These are phyloP conservation scores for Sporothrix brunneoviolacea DNA, from an alignment of 2,329 filamentous ascomycete genomes.

Conservation along the genomic window DNA sequence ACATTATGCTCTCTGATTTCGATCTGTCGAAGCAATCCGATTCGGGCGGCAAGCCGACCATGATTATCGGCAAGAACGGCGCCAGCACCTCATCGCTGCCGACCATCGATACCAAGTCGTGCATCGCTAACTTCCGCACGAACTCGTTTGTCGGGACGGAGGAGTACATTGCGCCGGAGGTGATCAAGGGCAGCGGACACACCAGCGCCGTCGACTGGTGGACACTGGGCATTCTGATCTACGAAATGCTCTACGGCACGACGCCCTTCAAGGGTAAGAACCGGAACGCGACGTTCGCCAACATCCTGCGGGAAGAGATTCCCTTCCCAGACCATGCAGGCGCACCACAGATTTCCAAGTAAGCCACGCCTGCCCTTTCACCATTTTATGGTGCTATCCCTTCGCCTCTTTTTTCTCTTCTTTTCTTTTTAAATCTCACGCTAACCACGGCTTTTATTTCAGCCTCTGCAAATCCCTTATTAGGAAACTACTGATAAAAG, in stretches of 20 bases:
- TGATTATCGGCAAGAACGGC: slow-evolving; percentile 90
- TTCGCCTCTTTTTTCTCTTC: neutral
- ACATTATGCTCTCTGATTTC: slow-evolving; percentile 99
- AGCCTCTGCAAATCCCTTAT: slow-evolving; percentile 96
- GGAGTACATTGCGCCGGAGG: slow-evolving; percentile 97
- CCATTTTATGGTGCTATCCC: no score
- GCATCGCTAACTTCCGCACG: slow-evolving; percentile 95
- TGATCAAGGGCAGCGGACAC: slow-evolving; percentile 97
- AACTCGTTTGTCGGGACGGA: slow-evolving; percentile 98
- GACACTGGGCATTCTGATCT: slow-evolving; percentile 94
- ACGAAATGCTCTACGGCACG: slow-evolving; percentile 98
- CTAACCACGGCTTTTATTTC: slow-evolving; percentile 7
- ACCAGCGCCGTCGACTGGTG: slow-evolving; percentile 99
- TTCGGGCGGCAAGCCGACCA: slow-evolving; percentile 88
- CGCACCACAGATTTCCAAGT: slow-evolving; percentile 85
- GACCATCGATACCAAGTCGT: slow-evolving; percentile 97
- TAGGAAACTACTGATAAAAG: slow-evolving; percentile 94
- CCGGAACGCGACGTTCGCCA: slow-evolving; percentile 94
- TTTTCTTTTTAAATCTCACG: neutral
- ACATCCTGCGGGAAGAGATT: slow-evolving; percentile 92
- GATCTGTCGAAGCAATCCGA: slow-evolving; percentile 97
- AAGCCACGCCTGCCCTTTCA: slow-evolving; percentile 31
- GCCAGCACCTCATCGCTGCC: slow-evolving; percentile 80
- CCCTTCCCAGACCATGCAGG: slow-evolving; percentile 88
- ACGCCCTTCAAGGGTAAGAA: slow-evolving; percentile 99